Base-by-base conservation (phyloP, 2,329 filamentous ascomycete species). In the Colletotrichum euphorbiae region DNA sequence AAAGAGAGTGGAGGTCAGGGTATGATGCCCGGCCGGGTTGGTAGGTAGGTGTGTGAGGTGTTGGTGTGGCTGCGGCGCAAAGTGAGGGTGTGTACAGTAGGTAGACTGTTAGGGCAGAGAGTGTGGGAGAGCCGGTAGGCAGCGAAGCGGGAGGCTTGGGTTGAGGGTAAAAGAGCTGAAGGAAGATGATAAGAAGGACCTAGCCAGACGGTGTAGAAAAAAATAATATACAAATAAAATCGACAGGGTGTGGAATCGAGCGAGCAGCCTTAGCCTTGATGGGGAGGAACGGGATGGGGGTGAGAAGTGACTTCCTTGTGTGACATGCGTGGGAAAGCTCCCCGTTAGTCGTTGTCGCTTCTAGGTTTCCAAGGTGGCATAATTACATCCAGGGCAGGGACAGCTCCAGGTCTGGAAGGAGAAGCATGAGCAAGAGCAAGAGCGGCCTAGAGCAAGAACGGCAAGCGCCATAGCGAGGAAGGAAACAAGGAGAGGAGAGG, bases 241-340 rank as follows among this genome's bases (percentile, higher is more conserved):
- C 21, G 21, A 24, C 24, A 24, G 24, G 24, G 52, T 66, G 56
- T 67, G 63, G 42, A 43, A 38, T 38, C 12, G 57, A 60, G 57
- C 52, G 52, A 31, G 43, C 42, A 50, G 28, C 28, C 21, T 24
- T 24, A n/a, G n/a, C 21, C 28, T 28, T 28, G 28, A 28, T 50
- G 46, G 46, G 46, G 31, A 31, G 19, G 45, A 9, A 46, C 6
- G 15, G 51, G 51, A 57, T 40, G 28, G 64, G 60, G 60, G 24
- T 64, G 64, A 64, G 64, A 64, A 31, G 57, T 28, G 24, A 28
- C 24, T 28, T 28, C 24, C 24, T 59, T 52, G 59, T 64, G 59
- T 67, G 64, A 57, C 59, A 64, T 64, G 60, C 51, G 57, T 67
- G 52, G 45, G 59, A 57, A 67, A 67, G 45, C 51, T 63, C 36